Evolutionary conservation across 2,329 filamentous ascomycete species (phyloP), one percentile per base, ranked within the genome.

Genomic region (Emydomyces testavorans): DNA sequence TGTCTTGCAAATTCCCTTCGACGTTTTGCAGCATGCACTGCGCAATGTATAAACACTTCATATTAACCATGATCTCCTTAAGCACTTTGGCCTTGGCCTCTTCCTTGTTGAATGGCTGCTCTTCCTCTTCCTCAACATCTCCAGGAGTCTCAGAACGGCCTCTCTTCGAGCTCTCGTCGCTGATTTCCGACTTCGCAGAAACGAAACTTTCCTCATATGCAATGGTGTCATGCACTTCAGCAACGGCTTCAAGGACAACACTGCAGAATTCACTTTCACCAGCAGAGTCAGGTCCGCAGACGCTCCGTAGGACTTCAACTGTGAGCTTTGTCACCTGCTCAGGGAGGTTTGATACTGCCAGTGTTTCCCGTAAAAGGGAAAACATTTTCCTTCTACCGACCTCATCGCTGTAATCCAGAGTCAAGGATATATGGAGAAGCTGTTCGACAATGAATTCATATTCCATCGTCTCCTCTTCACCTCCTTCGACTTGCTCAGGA

Each of bases 11-110:
- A 59, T 85, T 85, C 52, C 87, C 86, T 46, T 85, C 77, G 7
- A 98, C 86, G 60, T 96, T 94, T 61, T 93, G 82, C 44, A 98
- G 76, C 85, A 96, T 94, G 72, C 88, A 96, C 65, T 95, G 87
- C 21, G 93, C 89, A 56, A 98, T 95, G 62, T 95, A 85, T 52
- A 98, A 75, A 65, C 92, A 96, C 69, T 96, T 96, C 79, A 95
- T 89, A 71, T 96, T 96, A 64, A 96, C 84, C 71, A 95, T 81
- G 61, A 95, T 92, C 67, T 95, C 88, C 55, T 79, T 82, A 55
- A 95, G 56, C 20, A 69, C 57, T 55, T 69, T 79, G 1, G 85
- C 86, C 68, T 89, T 93, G 39, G 73, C 73, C 55, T 79, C 76
- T 45, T 78, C 75, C 41, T 70, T 69, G 52, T 70, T 68, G 46